phyloP scores from a whole-genome alignment of 2,329 filamentous ascomycete genomes.

The Furcasterigmium sp. region DNA sequence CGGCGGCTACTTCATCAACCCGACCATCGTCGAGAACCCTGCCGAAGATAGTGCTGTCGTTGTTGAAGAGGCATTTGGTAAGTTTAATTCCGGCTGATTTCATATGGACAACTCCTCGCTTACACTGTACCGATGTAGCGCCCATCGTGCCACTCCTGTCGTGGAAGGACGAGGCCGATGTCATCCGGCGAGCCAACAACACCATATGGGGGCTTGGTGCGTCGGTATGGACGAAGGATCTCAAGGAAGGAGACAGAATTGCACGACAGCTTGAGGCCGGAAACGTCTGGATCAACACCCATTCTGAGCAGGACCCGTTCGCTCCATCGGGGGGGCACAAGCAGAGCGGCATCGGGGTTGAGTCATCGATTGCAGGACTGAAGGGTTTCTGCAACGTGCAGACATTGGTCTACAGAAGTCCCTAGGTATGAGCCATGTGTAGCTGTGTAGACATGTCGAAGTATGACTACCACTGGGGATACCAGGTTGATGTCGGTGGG shows the following conservation, averaged over 20 bases:
- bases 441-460: too few relatives aligned
- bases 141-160: constrained; percentile 59
- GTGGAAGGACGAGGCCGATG: constrained; percentile 57
- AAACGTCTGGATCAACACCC: constrained; percentile 57
- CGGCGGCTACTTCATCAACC: constrained; percentile 51
- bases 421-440: too few relatives aligned
- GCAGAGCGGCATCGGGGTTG: constrained; percentile 34
- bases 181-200: constrained; percentile 50
- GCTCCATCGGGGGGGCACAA: constrained; percentile 39
- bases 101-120: too few relatives aligned
- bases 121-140: too few relatives aligned
- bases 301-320: constrained; percentile 36
- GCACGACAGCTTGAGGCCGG: constrained; percentile 51
- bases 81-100: too few relatives aligned
- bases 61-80: constrained; percentile 40
- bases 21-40: constrained; percentile 56
- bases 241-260: constrained; percentile 43
- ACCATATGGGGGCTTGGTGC: constrained; percentile 48
- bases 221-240: constrained; percentile 53
- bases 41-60: constrained; percentile 51
- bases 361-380: constrained; percentile 33
- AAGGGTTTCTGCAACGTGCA: constrained; percentile 23
- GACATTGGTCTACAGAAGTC: constrained; percentile 3
- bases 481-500: too few relatives aligned
- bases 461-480: too few relatives aligned